A percentile compares a stretch with the other conserved stretches of the same genome.
Conservation (phyloP, 805 yeast genomes). For the Ogataea naganishii region DNA sequence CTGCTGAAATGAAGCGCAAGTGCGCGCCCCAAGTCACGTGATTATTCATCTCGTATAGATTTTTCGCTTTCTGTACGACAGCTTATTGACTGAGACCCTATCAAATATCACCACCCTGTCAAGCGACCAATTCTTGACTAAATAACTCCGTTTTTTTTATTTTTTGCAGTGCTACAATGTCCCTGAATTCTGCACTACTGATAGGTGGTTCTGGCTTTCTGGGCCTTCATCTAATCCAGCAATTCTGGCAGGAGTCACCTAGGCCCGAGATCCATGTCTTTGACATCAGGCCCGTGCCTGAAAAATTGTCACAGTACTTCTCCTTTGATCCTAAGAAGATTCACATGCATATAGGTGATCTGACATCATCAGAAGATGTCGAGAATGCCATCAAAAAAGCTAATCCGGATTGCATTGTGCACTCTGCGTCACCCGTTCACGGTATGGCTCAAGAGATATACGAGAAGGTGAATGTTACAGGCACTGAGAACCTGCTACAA, state of each 20-base stretch:
- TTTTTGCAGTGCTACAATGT: no score
- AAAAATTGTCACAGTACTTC: conserved; percentile 57
- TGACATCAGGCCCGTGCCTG: conserved; percentile 86
- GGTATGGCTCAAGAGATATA: conserved; percentile 78
- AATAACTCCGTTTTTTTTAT: no score
- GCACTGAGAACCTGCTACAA: conserved; percentile 67
- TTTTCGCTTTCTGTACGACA: no score
- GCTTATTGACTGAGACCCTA: no score
- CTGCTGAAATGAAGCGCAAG: no score
- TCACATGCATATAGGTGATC: conserved; percentile 68
- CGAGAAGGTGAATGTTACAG: conserved; percentile 83
- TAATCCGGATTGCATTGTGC: conserved; percentile 72
- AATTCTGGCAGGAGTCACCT: conserved; percentile 59
- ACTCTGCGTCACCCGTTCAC: conserved; percentile 95
- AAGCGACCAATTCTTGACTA: no score
- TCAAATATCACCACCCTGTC: no score
- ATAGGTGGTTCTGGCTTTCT: conserved; percentile 96
- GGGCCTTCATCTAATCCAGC: conserved; percentile 85
- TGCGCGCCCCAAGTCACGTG: no score
- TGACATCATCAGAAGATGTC: conserved; percentile 69
- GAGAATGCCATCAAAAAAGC: conserved; percentile 47
- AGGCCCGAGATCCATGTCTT: conserved; percentile 75
- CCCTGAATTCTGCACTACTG: conserved; percentile 54
- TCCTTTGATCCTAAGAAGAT: conserved; percentile 59
- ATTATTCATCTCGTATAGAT: no score